Conservation (phyloP, 305 asterid species). For the Fraxinus sp. region DNA sequence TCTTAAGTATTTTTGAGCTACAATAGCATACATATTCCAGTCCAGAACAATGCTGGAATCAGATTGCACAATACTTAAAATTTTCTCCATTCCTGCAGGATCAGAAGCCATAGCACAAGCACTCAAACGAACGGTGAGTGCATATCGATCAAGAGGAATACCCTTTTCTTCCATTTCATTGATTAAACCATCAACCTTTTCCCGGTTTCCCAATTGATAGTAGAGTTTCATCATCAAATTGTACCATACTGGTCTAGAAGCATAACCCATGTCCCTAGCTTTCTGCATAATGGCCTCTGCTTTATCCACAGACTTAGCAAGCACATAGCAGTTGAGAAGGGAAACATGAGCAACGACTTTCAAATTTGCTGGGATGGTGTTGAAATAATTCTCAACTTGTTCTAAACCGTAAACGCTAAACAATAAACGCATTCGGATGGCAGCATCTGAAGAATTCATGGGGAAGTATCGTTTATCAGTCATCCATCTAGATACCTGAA, state of each 20-base stretch:
- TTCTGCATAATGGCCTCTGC: constrained; percentile 65
- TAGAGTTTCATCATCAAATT: constrained; percentile 62
- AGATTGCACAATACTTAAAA: constrained; percentile 45
- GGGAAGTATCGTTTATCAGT: constrained; percentile 38
- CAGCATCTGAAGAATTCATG: constrained; percentile 36
- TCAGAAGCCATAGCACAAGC: constrained; percentile 52
- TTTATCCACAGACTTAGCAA: constrained; percentile 51
- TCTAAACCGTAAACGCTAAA: constrained; percentile 47
- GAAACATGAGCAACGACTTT: constrained; percentile 37
- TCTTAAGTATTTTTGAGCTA: constrained; percentile 48
- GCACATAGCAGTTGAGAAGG: constrained; percentile 63
- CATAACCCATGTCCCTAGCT: constrained; percentile 54
- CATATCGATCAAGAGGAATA: constrained; percentile 41
- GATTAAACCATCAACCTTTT: constrained; percentile 40
- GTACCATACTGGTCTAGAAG: constrained; percentile 48
- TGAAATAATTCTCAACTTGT: constrained; percentile 54
- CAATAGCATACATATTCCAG: constrained; percentile 37
- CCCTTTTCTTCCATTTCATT: constrained; percentile 56
- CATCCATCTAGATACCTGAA: constrained; percentile 76
- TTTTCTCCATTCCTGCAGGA: constrained; percentile 47
- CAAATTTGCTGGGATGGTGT: constrained; percentile 37
- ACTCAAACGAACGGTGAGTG: constrained; percentile 39
- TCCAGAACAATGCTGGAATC: constrained; percentile 27
- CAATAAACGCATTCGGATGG: constrained; percentile 46
- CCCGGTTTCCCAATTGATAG: constrained; percentile 35